A percentile compares a stretch with the other conserved stretches of the same genome.
Conservation (phyloP, 306 rosid genomes). For the Datisca glomerata region DNA sequence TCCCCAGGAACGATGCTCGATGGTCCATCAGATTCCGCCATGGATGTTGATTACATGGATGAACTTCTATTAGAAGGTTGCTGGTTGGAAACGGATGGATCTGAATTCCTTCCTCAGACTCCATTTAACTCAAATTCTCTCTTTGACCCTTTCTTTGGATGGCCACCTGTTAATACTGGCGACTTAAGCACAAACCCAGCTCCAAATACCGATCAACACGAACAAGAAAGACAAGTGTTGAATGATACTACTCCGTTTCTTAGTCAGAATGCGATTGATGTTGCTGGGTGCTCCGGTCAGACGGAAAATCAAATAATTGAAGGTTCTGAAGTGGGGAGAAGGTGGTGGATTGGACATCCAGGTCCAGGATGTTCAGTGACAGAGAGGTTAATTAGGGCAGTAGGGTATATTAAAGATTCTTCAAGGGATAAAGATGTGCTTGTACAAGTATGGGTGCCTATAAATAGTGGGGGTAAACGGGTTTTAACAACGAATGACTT, state of each 20-base stretch:
- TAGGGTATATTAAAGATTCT: constrained; percentile 39
- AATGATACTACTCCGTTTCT: constrained; percentile 9
- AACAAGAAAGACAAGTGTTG: constrained; percentile 1
- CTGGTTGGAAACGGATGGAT: constrained; percentile 78
- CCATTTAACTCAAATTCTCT: constrained; percentile 36
- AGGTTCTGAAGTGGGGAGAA: constrained; percentile 29
- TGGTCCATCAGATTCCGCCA: constrained; percentile 38
- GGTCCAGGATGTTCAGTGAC: constrained; percentile 32
- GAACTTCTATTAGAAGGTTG: constrained; percentile 66
- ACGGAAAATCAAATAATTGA: constrained; percentile 24
- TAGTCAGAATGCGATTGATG: constrained; percentile 18
- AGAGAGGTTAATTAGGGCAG: constrained; percentile 56
- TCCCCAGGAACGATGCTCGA: constrained; percentile 47
- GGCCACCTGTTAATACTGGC: constrained; percentile 37
- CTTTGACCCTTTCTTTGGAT: constrained; percentile 41
- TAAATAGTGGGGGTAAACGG: constrained; percentile 40
- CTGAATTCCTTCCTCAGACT: constrained; percentile 40
- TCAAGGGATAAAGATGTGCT: constrained; percentile 60
- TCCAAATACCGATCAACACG: constrained; percentile 22
- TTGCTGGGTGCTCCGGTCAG: constrained; percentile 14
- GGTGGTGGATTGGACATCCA: constrained; percentile 48
- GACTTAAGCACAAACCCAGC: constrained; percentile 13
- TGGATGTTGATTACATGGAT: constrained; percentile 79
- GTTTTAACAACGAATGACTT: constrained; percentile 49
- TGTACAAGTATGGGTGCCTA: constrained; percentile 82